A percentile compares a stretch with the other conserved stretches of the same genome.
These are phyloP conservation scores for Gigaspora rosea DNA, from an alignment of 192 early-diverging fungal genomes.

Conservation along the genomic window DNA sequence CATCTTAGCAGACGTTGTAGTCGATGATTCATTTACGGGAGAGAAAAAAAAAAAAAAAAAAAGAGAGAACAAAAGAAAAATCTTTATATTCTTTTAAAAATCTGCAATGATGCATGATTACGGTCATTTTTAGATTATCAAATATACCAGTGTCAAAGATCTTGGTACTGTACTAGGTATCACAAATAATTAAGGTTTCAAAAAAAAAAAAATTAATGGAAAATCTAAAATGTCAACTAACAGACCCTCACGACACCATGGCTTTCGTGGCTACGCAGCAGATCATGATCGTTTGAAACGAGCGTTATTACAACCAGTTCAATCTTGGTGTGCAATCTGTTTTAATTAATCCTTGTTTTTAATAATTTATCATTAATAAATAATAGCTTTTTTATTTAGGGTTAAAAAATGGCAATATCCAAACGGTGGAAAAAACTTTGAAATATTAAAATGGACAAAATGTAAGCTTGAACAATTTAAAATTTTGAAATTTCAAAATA, in stretches of 20 bases:
- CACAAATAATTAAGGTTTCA: too few species aligned
- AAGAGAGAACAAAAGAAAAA: too few species aligned
- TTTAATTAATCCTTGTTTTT: neutral
- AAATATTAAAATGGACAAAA: constrained; percentile 48
- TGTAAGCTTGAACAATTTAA: constrained; percentile 31
- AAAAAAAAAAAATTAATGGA: too few species aligned
- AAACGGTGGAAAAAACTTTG: constrained; percentile 41
- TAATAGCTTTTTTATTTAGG: constrained; percentile 25
- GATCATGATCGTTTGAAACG: constrained; percentile 49
- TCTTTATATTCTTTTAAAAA: too few species aligned
- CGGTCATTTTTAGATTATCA: too few species aligned
- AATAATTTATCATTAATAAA: neutral
- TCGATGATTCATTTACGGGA: too few species aligned
- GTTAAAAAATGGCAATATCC: constrained; percentile 48
- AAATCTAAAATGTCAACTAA: constrained; percentile 4
- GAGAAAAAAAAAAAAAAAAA: too few species aligned
- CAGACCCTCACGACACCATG: constrained; percentile 27
- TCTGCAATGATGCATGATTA: too few species aligned
- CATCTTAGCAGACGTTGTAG: too few species aligned
- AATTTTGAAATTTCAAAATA: neutral
- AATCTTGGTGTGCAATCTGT: constrained; percentile 37
- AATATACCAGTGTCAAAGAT: too few species aligned
- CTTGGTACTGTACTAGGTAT: too few species aligned
- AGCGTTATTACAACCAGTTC: constrained; percentile 47
- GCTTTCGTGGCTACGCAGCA: constrained; percentile 25